These are phyloP conservation scores for Podosphaera xanthii DNA, from an alignment of 2,329 filamentous ascomycete species.

Conservation along the genomic window DNA sequence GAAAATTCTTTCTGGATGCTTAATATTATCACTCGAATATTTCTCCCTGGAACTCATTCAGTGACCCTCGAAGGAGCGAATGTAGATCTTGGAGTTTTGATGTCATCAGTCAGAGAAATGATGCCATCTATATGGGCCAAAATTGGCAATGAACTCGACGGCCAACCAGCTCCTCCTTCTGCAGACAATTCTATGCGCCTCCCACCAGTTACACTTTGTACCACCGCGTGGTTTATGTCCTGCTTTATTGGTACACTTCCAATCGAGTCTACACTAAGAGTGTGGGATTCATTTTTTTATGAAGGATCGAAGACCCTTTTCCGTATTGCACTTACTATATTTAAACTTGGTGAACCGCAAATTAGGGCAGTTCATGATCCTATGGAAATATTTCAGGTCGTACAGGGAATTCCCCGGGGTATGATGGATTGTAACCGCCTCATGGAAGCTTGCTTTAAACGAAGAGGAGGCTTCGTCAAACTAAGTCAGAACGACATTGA, in stretches of 20 bases:
- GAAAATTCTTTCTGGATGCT: conserved; percentile 85
- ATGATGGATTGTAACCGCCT: conserved; percentile 64
- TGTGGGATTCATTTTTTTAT: conserved; percentile 93
- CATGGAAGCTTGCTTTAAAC: conserved; percentile 56
- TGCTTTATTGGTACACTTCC: conserved; percentile 84
- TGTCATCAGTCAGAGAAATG: conserved; percentile 62
- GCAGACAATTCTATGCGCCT: conserved; percentile 26
- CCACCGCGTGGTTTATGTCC: conserved; percentile 96
- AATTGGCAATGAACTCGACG: conserved; percentile 56
- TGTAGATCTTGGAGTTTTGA: conserved; percentile 80
- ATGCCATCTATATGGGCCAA: conserved; percentile 73
- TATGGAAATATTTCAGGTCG: conserved; percentile 89
- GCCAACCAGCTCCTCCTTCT: conserved; percentile 8
- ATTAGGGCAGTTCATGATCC: conserved; percentile 63
- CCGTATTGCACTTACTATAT: conserved; percentile 71
- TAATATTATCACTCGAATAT: conserved; percentile 72
- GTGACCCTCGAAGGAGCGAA: conserved; percentile 78
- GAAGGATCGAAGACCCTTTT: conserved; percentile 89
- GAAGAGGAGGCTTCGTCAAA: conserved; percentile 56
- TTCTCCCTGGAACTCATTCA: conserved; percentile 80
- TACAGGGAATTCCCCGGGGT: conserved; percentile 63
- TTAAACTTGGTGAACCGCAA: conserved; percentile 66
- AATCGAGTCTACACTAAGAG: conserved; percentile 72
- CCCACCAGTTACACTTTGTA: conserved; percentile 76
- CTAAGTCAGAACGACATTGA: conserved; percentile 68